phyloP scores from a whole-genome alignment of 352 stramenopile genomes.

The Salisapilia sapeloensis region DNA sequence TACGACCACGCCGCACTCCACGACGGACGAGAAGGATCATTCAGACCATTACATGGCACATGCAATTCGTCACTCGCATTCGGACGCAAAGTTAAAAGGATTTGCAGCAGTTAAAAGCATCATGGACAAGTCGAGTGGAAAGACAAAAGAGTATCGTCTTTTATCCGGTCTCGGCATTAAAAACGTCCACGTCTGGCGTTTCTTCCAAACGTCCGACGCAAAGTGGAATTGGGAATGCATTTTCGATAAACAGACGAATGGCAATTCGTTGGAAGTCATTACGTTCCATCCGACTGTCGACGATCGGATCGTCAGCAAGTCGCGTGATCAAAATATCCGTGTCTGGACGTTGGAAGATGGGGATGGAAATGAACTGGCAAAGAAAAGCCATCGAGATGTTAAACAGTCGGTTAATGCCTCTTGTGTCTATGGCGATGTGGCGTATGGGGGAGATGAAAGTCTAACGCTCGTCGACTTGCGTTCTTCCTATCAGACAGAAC shows the following conservation, averaged over 20 bases:
- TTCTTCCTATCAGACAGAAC: conserved; percentile 33
- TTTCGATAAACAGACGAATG: conserved; percentile 77
- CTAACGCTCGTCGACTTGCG: conserved; percentile 50
- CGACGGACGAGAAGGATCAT: conserved; percentile 10
- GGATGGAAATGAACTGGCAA: conserved; percentile 18
- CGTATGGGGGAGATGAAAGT: conserved; percentile 49
- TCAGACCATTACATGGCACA: conserved; percentile 30
- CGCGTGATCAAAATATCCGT: conserved; percentile 69
- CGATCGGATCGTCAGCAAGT: conserved; percentile 70
- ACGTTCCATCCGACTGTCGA: conserved; percentile 32
- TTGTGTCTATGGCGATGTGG: conserved; percentile 49
- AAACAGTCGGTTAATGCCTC: conserved; percentile 54
- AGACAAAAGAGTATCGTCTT: conserved; percentile 47
- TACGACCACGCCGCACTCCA: conserved; percentile 10
- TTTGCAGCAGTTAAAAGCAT: conserved; percentile 66
- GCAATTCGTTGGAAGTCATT: conserved; percentile 69
- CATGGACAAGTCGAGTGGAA: conserved; percentile 14
- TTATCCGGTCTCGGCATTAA: conserved; percentile 77
- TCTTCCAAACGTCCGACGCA: conserved; percentile 22
- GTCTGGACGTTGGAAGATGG: conserved; percentile 57
- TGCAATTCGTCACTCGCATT: conserved; percentile 47
- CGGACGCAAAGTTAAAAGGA: conserved; percentile 69
- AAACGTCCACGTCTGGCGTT: conserved; percentile 76
- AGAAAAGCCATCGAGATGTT: conserved; percentile 56
- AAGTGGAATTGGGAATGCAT: conserved; percentile 71